These are phyloP conservation scores for Cutaneotrichosporon arboriforme DNA, from an alignment of 1,284 basidiomycete species.

Conservation along the genomic window DNA sequence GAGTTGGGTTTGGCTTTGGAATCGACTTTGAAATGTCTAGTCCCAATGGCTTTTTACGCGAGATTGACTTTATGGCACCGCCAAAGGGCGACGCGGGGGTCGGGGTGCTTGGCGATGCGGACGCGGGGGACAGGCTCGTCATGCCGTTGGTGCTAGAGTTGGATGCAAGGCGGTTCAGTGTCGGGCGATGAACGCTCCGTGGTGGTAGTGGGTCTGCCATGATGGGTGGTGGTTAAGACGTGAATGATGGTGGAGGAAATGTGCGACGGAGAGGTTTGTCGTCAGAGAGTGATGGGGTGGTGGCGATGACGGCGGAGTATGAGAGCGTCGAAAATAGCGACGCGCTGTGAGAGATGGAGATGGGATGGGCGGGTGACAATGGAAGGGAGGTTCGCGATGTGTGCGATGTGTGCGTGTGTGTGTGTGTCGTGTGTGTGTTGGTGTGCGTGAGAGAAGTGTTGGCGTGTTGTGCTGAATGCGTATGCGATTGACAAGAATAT, in stretches of 20 bases:
- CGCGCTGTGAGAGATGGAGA: background rate
- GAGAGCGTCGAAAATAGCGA: too few species aligned
- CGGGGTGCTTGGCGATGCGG: background rate
- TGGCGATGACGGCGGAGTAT: too few species aligned
- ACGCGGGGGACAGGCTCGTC: too few species aligned
- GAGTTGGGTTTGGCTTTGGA: slow-evolving; percentile 29
- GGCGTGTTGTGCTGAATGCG: too few species aligned
- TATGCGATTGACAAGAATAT: too few species aligned
- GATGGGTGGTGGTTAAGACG: background rate
- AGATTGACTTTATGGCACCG: slow-evolving; percentile 32
- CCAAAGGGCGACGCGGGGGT: slow-evolving; percentile 8
- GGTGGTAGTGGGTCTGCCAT: background rate
- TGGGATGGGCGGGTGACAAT: background rate
- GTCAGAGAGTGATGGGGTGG: too few species aligned
- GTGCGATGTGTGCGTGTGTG: too few species aligned
- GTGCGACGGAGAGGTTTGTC: too few species aligned
- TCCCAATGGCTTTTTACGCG: slow-evolving; percentile 44
- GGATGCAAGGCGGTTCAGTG: background rate
- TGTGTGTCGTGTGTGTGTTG: too few species aligned
- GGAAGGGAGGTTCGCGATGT: too few species aligned
- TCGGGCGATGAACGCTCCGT: background rate
- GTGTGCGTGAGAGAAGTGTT: too few species aligned
- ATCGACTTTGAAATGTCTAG: slow-evolving; percentile 43
- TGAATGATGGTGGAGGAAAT: background rate
- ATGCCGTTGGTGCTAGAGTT: background rate